These are phyloP conservation scores for Verticillium klebahnii DNA, from an alignment of 2,329 filamentous ascomycete genomes.

Conservation along the genomic window DNA sequence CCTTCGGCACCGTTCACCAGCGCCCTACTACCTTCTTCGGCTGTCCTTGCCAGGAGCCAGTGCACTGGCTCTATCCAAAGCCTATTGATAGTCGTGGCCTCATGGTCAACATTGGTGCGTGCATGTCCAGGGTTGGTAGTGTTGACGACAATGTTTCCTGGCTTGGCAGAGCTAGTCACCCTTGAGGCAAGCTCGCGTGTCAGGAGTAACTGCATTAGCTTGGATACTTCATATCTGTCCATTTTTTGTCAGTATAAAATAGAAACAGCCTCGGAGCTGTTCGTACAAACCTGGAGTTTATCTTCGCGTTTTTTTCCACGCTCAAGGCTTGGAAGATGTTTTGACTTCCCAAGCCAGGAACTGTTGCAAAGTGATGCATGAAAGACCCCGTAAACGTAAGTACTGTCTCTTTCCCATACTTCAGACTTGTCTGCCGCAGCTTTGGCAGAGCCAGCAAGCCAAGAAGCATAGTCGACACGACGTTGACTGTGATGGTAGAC, in stretches of 20 bases:
- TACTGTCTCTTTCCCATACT: too few relatives aligned
- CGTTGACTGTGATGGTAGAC: constrained; percentile 37
- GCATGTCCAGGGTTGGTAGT: neutral
- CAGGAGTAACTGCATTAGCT: constrained; percentile 3
- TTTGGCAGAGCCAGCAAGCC: constrained; percentile 35
- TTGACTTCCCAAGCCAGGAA: neutral
- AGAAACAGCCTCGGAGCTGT: too few relatives aligned
- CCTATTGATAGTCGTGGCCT: constrained; percentile 1
- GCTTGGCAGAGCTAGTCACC: neutral
- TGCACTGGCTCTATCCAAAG: neutral
- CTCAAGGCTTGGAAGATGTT: constrained; percentile 26
- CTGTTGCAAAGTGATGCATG: too few relatives aligned
- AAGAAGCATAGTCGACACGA: constrained; percentile 38
- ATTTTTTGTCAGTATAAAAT: neutral
- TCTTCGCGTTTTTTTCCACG: neutral
- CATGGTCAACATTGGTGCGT: neutral
- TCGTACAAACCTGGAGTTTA: neutral
- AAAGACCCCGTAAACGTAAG: too few relatives aligned
- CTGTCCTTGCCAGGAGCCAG: constrained; percentile 23
- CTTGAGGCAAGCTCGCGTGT: constrained; percentile 2
- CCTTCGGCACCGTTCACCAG: constrained; percentile 30
- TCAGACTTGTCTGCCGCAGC: neutral
- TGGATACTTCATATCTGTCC: constrained; percentile 4
- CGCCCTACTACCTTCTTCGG: constrained; percentile 32
- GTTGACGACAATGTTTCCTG: neutral